These are phyloP conservation scores for Botrytis pseudocinerea DNA, from an alignment of 2,329 filamentous ascomycete species.

Conservation along the genomic window DNA sequence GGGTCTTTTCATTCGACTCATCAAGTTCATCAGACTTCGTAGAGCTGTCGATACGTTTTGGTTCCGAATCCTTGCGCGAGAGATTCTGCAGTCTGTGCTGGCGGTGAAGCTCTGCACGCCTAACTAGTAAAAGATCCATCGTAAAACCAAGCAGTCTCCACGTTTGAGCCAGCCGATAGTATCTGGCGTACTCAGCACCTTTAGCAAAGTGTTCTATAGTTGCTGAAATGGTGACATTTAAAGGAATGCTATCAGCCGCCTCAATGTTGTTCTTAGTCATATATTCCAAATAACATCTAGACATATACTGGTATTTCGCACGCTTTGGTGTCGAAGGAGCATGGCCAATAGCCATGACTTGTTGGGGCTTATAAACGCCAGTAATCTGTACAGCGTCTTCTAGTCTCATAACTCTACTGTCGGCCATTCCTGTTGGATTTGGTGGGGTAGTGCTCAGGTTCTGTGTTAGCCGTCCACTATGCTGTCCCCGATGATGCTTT, in stretches of 20 bases:
- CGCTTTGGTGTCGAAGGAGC: constrained; percentile 54
- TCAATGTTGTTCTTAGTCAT: constrained; percentile 39
- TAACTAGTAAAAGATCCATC: constrained; percentile 54
- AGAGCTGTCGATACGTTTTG: constrained; percentile 28
- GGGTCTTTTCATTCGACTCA: constrained; percentile 34
- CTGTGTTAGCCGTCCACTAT: constrained; percentile 47
- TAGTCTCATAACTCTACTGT: constrained; percentile 51
- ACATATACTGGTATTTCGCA: constrained; percentile 56
- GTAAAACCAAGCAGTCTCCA: constrained; percentile 63
- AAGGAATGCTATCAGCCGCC: constrained; percentile 16
- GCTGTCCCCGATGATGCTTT: constrained; percentile 46
- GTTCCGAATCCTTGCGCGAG: constrained; percentile 35
- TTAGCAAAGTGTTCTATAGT: constrained; percentile 59
- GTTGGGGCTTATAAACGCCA: constrained; percentile 58
- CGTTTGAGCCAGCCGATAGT: constrained; percentile 63
- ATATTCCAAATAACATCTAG: constrained; percentile 56
- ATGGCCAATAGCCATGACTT: constrained; percentile 62
- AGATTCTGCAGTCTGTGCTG: constrained; percentile 46
- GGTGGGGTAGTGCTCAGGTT: constrained; percentile 58
- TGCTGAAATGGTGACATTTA: constrained; percentile 45
- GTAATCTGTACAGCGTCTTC: constrained; percentile 61
- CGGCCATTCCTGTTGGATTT: constrained; percentile 40
- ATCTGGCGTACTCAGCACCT: constrained; percentile 56
- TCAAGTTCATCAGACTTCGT: constrained; percentile 7
- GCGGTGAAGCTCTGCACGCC: constrained; percentile 59